Evolutionary conservation across 2,329 filamentous ascomycete genomes (phyloP), one percentile per base, ranked within the genome.

Genomic region (Scedosporium boydii): DNA sequence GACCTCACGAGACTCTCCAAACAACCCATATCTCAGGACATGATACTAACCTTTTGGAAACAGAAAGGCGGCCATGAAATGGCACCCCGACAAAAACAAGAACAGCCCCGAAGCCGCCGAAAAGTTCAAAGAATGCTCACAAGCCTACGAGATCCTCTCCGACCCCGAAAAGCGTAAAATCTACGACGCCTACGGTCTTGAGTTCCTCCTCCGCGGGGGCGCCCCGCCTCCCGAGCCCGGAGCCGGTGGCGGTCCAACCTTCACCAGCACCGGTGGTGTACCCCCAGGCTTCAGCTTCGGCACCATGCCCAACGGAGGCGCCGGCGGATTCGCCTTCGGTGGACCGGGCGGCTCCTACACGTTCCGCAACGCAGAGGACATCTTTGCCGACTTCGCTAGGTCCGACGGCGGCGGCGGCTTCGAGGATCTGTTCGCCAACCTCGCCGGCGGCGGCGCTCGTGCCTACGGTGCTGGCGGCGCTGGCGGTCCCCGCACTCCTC

Each of bases 51-150:
- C 16, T 18, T n/a, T 34, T 64, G 48, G 60, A 23, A 63, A 66
- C 73, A 91, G 89, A 66, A 96, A 96, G 82, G 84, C 87, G 62
- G 93, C 93, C 62, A 77, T 98, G 73, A 96, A 93, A 78, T 93
- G 87, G 77, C 95, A 99, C 72, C 95, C 95, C 6, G 95, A 99
- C 81, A 99, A 98, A 82, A 99, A 98, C 82, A 93, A 93, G 76
- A 88, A 96, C 77, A 92, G 93, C 69, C 87, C 92, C 34, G 78
- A 86, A 60, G 91, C 93, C 7, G 81, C 86, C 64, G 95, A 98
- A 74, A 97, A 93, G 77, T 99, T 99, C 82, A 99, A 99, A 78
- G 95, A 98, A 75, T 90, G 92, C 67, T 96, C 92, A 1, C 93
- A 98, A 78, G 95, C 95, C 63, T 99, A 97, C 79, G 95, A 99